Base-by-base conservation (phyloP, 2,329 filamentous ascomycete genomes). In the Leptodontidium sp. region DNA sequence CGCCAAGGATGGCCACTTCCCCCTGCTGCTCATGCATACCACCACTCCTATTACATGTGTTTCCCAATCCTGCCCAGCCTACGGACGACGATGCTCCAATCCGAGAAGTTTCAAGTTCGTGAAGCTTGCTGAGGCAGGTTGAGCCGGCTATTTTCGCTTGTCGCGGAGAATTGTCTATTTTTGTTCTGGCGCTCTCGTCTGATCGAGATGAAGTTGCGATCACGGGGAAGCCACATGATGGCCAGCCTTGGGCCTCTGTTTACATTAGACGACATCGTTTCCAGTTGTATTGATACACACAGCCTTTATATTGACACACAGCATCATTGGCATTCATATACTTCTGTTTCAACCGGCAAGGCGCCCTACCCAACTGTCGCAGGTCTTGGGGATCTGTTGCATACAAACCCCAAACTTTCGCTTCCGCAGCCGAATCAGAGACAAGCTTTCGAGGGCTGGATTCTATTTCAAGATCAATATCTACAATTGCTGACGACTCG, bases 151-250 rank as follows among this genome's bases (percentile, higher is more conserved):
- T 9, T 21, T 52, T 52, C 40, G 55, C 43, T 66, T 65, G 61
- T 65, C 53, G 59, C 71, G 70, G 68, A 69, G 62, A 65, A 66
- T 69, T 69, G 45, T 71, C 66, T 68, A 66, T 69, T 70, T 61
- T 65, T 40, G 62, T 40, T 32, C 53, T 65, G 53, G 53, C 57
- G 62, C 38, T n/a, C 45, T 57, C 35, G 40, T 50, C 45, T 45
- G 53, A 63, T 65, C 62, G 38, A 32, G 52, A 35, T 38, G 5
- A 9, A n/a, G 29, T 32, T 6, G 29, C 6, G 35, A n/a, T 45
- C 49, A 57, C 38, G 49, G 35, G 35, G 50, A 47, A 2, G 52
- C 26, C n/a, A 29, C 2, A 29, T 5, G 24, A 47, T n/a, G 59
- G 26, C 58, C 58, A 32, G 57, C 24, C 26, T 29, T 17, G 43